Evolutionary conservation across 1,139 yeast species (phyloP).

Genomic region (Meyerozyma carpophila): DNA sequence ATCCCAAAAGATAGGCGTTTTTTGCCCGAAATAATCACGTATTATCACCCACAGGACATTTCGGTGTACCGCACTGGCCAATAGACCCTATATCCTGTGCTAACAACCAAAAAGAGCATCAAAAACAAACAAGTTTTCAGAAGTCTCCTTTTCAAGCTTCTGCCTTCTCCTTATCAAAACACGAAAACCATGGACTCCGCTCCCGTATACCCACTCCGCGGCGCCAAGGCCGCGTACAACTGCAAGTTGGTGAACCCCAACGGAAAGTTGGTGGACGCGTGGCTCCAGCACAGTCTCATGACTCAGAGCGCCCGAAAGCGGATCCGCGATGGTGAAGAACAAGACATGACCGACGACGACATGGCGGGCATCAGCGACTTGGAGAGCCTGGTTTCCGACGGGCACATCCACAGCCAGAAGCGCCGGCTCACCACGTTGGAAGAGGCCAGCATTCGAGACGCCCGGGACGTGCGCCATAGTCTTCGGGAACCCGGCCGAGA

Average conservation of each 20-base stretch:
- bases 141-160: neutral
- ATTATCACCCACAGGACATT: too few species aligned
- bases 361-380: constrained; percentile 17
- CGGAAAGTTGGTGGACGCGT: constrained; percentile 28
- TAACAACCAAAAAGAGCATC: neutral
- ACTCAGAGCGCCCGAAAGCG: constrained; percentile 13
- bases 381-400: constrained; percentile 22
- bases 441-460: constrained; percentile 4
- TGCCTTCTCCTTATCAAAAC: neutral
- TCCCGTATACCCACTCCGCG: constrained; percentile 32
- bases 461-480: constrained; percentile 7
- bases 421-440: constrained; percentile 24
- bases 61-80: too few species aligned
- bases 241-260: constrained; percentile 28
- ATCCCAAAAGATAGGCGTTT: too few species aligned
- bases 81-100: too few species aligned
- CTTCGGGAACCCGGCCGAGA: constrained; percentile 28
- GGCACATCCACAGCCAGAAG: constrained; percentile 34
- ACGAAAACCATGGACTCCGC: constrained; percentile 12
- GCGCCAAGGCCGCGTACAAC: constrained; percentile 26
- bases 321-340: constrained; percentile 10
- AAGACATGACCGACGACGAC: constrained; percentile 7
- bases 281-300: constrained; percentile 25
- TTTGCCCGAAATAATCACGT: too few species aligned
- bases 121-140: neutral